Base-by-base conservation (phyloP, 495 filamentous ascomycete species). In the Penicillium herquei region DNA sequence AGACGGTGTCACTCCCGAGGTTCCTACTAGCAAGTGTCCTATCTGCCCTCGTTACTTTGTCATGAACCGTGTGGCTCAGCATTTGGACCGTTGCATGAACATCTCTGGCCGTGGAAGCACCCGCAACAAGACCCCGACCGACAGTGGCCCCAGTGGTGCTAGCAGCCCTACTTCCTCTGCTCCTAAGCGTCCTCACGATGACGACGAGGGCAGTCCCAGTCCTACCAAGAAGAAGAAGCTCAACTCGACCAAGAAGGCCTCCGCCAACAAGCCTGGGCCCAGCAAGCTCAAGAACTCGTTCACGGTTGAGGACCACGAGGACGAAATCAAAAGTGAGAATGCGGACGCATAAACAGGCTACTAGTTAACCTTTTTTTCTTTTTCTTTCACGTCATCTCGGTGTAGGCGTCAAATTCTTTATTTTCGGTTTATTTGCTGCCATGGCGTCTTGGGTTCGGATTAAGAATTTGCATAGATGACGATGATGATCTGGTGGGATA, bases 61-160 rank as follows among this genome's bases (percentile, higher is more conserved):
- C 35, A 81, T 85, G 53, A 85, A 76, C 17, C 74, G 82, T 49
- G 82, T 87, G 50, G 81, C 82, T 34, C 87, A 90, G 63, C 90
- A 94, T 71, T 78, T 94, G 72, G 87, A 89, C 39, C 86, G 88
- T 46, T 92, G 89, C 66, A 84, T 94, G 61, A 88, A 89, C 31
- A 84, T 91, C 39, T 84, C 81, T 44, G 88, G 89, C 13, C 78
- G 90, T 17, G 82, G 82, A 62, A 83, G 82, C 14, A 57, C 50
- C 4, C 78, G 87, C 50, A 77, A 76, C 45, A 74, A 72, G 49
- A 73, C 74, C 1, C 74, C 76, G 4, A 63, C 67, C 39, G 69
- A 76, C 37, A 72, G 65, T 39, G 66, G 69, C 49, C 63, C 55
- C 13, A 70, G 66, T 47, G 67, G 68, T 50, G 67, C 57, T 39